phyloP scores from a whole-genome alignment of 441 rosid genomes.

The Populus hybrid region DNA sequence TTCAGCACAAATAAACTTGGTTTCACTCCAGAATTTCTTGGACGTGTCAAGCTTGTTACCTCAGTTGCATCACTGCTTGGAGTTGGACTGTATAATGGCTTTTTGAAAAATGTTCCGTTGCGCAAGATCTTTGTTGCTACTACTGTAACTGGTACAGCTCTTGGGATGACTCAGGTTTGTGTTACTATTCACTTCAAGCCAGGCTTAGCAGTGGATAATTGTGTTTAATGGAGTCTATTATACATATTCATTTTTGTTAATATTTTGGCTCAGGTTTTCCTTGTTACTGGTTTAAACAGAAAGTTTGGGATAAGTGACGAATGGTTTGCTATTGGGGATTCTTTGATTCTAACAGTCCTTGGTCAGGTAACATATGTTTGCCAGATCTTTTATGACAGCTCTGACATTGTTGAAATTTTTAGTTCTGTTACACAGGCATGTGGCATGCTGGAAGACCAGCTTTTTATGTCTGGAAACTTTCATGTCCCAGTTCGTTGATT shows the following conservation, averaged over 20 bases:
- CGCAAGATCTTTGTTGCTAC: constrained; percentile 78
- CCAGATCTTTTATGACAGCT: background rate
- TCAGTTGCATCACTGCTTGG: constrained; percentile 88
- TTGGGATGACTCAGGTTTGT: constrained; percentile 96
- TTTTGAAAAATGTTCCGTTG: constrained; percentile 74
- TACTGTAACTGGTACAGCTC: constrained; percentile 68
- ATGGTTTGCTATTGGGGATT: constrained; percentile 98
- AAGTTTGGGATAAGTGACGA: constrained; percentile 87
- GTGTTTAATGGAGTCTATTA: constrained; percentile 4
- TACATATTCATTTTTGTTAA: background rate
- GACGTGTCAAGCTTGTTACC: constrained; percentile 89
- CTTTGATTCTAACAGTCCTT: constrained; percentile 85
- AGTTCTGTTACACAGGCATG: background rate
- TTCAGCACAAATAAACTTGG: constrained; percentile 93
- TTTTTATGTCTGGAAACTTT: too few species aligned
- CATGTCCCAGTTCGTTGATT: too few species aligned
- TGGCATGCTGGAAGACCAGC: too few species aligned
- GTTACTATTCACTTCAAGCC: background rate
- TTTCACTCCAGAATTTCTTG: constrained; percentile 93
- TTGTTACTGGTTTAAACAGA: constrained; percentile 81
- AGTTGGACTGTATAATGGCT: constrained; percentile 91
- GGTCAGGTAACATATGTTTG: constrained; percentile 57
- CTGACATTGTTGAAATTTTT: background rate
- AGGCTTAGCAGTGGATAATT: constrained; percentile 10
- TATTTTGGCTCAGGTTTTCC: constrained; percentile 61